Evolutionary conservation across 2,329 filamentous ascomycete genomes (phyloP), one percentile per base, ranked within the genome.

Genomic region (Mycosphaerella sp.): DNA sequence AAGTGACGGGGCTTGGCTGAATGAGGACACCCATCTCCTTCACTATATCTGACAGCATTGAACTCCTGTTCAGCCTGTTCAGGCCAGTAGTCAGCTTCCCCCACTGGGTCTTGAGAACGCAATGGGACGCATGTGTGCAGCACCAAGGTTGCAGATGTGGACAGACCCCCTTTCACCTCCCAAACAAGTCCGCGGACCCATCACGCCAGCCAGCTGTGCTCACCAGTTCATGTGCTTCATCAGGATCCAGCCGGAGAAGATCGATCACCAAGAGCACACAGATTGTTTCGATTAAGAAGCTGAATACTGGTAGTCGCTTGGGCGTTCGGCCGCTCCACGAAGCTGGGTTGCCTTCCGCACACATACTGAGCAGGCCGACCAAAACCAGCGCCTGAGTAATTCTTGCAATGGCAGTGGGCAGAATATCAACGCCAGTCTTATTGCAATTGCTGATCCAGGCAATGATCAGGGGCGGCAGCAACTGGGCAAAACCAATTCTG

Each of bases 401-500:
- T 45, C 42, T 43, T 32, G 48, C 41, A n/a, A 51, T 29, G 17
- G 26, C 26, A 34, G 42, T 45, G 14, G 48, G 48, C 23, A 51
- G 14, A 23, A 51, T 26, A 6, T 17, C 42, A 7, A 51, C 48
- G 14, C 32, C 43, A 2, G 48, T 51, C 11, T 45, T 45, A 21
- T 45, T 43, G n/a, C 48, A 51, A 21, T 51, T 45, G 48, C 41
- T 51, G 48, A 51, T 45, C 48, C 48, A 51, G 42, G 41, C 48
- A 17, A 51, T 36, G 48, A 51, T 36, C 3, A 51, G 48, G 10
- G 48, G 48, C 6, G 36, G 12, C n/a, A 51, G 41, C 21, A 51
- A 12, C 26, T 51, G 48, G 17, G 48, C 12, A 23, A 45, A 51
- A 3, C 48, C 48, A 17, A 51, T 51, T 21, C 48, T 45, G 12